A percentile compares a stretch with the other conserved stretches of the same genome.
phyloP scores from a whole-genome alignment of 2,329 filamentous ascomycete genomes.

The Epichloe hybrida region DNA sequence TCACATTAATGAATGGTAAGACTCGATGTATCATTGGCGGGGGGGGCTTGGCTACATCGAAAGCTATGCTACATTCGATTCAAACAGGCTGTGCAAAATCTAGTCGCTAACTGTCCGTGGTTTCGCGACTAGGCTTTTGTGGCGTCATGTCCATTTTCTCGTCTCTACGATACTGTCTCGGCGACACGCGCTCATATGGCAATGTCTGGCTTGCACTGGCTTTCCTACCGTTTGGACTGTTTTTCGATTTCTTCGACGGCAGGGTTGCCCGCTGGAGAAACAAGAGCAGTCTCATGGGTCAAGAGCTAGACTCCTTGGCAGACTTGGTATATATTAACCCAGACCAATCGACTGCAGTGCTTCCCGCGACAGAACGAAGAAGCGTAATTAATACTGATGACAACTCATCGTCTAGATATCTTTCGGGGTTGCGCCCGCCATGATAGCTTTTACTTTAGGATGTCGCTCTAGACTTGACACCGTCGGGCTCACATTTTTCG shows the following conservation, averaged over 20 bases:
- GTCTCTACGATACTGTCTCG: slow-evolving; percentile 83
- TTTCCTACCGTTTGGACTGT: slow-evolving; percentile 84
- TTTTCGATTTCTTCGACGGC: slow-evolving; percentile 97
- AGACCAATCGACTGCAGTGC: not conserved
- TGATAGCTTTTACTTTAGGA: slow-evolving; percentile 77
- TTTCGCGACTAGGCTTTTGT: slow-evolving; percentile 51
- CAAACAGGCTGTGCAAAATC: not conserved
- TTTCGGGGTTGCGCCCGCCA: slow-evolving; percentile 83
- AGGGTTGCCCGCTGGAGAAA: slow-evolving; percentile 92
- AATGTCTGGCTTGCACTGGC: slow-evolving; percentile 72
- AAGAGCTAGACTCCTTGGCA: slow-evolving; percentile 90
- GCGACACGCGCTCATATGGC: slow-evolving; percentile 47
- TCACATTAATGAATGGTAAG: slow-evolving; percentile 68
- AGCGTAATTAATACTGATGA: slow-evolving; percentile 1
- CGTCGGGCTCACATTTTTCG: slow-evolving; percentile 69
- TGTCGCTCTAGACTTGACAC: slow-evolving; percentile 77
- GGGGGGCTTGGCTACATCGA: no score
- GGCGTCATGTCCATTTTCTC: slow-evolving; percentile 93
- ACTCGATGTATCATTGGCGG: not conserved
- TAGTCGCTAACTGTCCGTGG: not conserved
- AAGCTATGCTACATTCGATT: not conserved
- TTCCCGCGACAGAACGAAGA: not conserved
- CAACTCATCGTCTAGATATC: slow-evolving; percentile 53
- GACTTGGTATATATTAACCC: slow-evolving; percentile 55
- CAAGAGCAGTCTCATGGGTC: slow-evolving; percentile 96